These are phyloP conservation scores for Chaetomium cochliodes DNA, from an alignment of 495 filamentous ascomycete genomes.

Conservation along the genomic window DNA sequence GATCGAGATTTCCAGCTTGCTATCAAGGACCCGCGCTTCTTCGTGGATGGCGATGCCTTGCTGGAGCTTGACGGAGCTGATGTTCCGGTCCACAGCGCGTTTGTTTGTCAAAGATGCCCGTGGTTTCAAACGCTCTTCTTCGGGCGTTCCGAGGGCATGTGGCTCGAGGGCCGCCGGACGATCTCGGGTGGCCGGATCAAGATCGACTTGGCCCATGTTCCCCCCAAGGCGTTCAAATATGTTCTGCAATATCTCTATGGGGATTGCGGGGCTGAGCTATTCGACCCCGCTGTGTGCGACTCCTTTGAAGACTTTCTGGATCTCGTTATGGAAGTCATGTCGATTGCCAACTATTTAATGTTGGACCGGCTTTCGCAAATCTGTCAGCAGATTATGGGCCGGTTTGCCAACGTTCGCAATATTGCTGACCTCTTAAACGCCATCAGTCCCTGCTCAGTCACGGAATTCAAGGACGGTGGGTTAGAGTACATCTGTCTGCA, in stretches of 20 bases:
- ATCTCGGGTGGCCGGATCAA: conserved; percentile 48
- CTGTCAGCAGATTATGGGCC: conserved; percentile 85
- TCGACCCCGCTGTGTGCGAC: conserved; percentile 69
- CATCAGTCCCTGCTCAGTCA: conserved; percentile 75
- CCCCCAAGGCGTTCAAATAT: conserved; percentile 66
- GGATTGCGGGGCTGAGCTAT: conserved; percentile 76
- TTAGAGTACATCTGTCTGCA: conserved; percentile 91
- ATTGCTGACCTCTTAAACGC: conserved; percentile 79
- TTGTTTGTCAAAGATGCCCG: conserved; percentile 81
- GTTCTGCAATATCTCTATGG: conserved; percentile 82
- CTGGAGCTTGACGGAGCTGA: conserved; percentile 70
- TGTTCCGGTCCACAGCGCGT: conserved; percentile 66
- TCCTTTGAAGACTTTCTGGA: conserved; percentile 82
- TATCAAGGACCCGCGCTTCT: conserved; percentile 64
- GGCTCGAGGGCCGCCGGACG: conserved; percentile 69
- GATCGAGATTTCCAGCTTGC: conserved; percentile 67
- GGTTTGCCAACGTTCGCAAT: conserved; percentile 84
- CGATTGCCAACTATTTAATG: conserved; percentile 90
- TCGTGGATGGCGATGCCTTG: conserved; percentile 69
- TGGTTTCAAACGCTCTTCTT: conserved; percentile 90
- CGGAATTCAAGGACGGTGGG: conserved; percentile 81
- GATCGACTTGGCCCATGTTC: conserved; percentile 82
- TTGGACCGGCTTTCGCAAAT: conserved; percentile 84
- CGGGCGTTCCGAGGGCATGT: conserved; percentile 77
- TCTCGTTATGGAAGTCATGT: conserved; percentile 86